Base-by-base conservation (phyloP, 1,284 basidiomycete genomes). In the Erythrobasidium hasegawianum region DNA sequence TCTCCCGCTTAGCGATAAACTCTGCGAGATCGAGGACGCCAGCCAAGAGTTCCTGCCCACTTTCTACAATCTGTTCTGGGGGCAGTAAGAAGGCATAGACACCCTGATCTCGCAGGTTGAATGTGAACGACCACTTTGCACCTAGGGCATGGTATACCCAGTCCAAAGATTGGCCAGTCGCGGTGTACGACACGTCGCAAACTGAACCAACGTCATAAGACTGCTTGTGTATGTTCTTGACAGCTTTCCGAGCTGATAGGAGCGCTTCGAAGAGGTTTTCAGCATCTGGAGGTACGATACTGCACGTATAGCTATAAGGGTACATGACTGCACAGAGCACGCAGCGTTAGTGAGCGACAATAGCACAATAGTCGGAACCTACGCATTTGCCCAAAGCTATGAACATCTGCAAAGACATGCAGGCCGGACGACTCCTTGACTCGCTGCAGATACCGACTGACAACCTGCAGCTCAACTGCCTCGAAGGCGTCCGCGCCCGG, bases 311-410 rank as follows among this genome's bases (percentile, higher is more conserved):
- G 0, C 88, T 87, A 73, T 82, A 92, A 0, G 90, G 90, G 75
- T 80, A 82, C 79, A 82, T 81, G 74, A 82, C 78, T 79, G 64
- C n/a, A n/a, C n/a, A n/a, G n/a, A n/a, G n/a, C n/a, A n/a, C n/a
- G n/a, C n/a, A n/a, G n/a, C n/a, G n/a, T n/a, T n/a, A n/a, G n/a
- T n/a, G n/a, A n/a, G n/a, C n/a, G n/a, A n/a, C n/a, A n/a, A n/a
- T n/a, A n/a, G n/a, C n/a, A n/a, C n/a, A n/a, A n/a, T n/a, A n/a
- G n/a, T n/a, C n/a, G n/a, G n/a, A n/a, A 61, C 71, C 58, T 22
- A 90, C 88, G 75, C 81, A 89, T 85, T 76, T 94, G 89, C 0
- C 89, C 89, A 74, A 91, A 93, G 71, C 84, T 87, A 71, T 91
- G 82, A 65, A 93, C 75, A 76, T 92, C 89, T 22, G 93, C 69